phyloP scores from a whole-genome alignment of 352 stramenopile species.

The Thalassiosira sp. region DNA sequence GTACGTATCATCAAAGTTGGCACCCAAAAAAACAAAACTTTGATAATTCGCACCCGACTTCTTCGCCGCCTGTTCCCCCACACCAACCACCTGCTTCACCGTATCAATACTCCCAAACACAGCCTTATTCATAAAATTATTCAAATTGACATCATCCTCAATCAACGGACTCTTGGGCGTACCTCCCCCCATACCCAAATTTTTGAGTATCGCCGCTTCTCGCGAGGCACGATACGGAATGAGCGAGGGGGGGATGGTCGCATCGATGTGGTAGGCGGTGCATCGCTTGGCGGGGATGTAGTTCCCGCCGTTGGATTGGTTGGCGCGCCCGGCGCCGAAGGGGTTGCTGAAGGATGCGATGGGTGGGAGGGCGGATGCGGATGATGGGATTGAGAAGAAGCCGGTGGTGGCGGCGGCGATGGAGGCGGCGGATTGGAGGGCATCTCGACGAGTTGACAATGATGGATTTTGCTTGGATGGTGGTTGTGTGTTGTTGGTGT shows the following conservation, averaged over 20 bases:
- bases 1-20: conserved; percentile 42
- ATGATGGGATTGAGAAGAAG: background rate
- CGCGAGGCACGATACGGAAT: conserved; percentile 52
- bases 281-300: conserved; percentile 56
- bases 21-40: conserved; percentile 44
- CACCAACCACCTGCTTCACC: conserved; percentile 13
- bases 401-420: background rate
- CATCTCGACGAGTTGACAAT: background rate
- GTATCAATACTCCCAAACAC: conserved; percentile 69
- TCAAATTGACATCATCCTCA: conserved; percentile 73
- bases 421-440: conserved; percentile 8
- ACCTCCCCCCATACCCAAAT: conserved; percentile 60
- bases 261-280: conserved; percentile 72
- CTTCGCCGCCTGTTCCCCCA: background rate
- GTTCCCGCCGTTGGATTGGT: conserved; percentile 22
- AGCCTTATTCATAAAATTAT: conserved; percentile 80
- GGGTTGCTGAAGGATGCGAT: conserved; percentile 22
- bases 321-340: background rate
- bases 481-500: background rate
- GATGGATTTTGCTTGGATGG: background rate
- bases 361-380: conserved; percentile 2
- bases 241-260: conserved; percentile 73
- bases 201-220: conserved; percentile 59
- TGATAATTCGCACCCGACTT: conserved; percentile 30
- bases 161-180: conserved; percentile 65